These are phyloP conservation scores for Trichomonas gallinae DNA, from an alignment of 208 protist species.

Conservation along the genomic window DNA sequence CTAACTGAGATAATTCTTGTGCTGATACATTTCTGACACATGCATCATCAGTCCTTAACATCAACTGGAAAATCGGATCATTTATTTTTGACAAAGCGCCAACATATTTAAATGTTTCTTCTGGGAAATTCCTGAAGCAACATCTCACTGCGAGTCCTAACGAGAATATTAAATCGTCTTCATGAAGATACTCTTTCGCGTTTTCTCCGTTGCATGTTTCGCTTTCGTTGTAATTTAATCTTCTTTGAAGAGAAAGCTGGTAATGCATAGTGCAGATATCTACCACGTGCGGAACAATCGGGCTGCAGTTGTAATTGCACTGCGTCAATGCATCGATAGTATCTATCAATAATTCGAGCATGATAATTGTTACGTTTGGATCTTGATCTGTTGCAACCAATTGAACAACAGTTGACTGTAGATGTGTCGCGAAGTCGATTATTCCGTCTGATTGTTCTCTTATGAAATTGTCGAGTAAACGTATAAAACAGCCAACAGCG, in stretches of 20 bases:
- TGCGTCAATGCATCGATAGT: not conserved
- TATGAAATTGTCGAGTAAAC: not conserved
- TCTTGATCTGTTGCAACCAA: not conserved
- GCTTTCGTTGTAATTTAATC: not conserved
- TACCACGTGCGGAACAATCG: not conserved
- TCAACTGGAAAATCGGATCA: not conserved
- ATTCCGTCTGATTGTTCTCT: not conserved
- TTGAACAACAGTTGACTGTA: not conserved
- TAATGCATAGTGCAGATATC: not conserved
- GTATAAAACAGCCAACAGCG: not conserved
- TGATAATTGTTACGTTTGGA: not conserved
- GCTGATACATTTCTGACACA: not conserved
- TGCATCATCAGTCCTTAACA: not conserved
- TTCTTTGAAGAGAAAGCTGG: not conserved
- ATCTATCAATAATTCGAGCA: not conserved
- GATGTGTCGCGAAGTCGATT: not conserved
- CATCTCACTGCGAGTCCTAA: not conserved
- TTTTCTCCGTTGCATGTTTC: not conserved
- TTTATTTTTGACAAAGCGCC: not conserved
- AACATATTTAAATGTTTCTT: not conserved
- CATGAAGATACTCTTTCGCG: not conserved
- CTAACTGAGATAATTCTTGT: not conserved
- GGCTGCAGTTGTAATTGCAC: not conserved
- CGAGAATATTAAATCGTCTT: not conserved
- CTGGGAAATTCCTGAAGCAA: not conserved